Evolutionary conservation across 2,329 filamentous ascomycete species (phyloP), one percentile per base, ranked within the genome.

Genomic region (Ophiostoma quercus): DNA sequence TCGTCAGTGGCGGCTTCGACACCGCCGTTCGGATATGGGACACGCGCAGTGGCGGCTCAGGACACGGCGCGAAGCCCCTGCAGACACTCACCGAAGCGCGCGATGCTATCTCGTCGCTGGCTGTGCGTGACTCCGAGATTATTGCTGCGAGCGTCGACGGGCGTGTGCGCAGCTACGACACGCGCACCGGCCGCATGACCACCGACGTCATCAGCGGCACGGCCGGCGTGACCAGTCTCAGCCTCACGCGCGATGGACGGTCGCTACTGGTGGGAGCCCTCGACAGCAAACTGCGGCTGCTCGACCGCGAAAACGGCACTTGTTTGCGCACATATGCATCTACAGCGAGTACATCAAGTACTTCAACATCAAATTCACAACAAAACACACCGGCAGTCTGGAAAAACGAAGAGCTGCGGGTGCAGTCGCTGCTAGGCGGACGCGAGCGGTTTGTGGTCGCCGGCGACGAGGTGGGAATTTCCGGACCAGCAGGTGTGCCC

Each of bases 71-170:
- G 57, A 89, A 87, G 76, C 88, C 92, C 2, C 83, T 96, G 63
- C 91, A 94, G 84, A 85, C 88, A 1, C 83, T 95, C 1, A 78
- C 81, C 32, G 92, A 95, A 69, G 92, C 92, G 6, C 85, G 84
- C 73, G 92, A 96, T 77, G 85, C 87, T 68, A 83, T 94, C 34
- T 85, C 80, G 32, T 79, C 79, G 67, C 76, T 88, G 6, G 82
- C 74, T 0, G 82, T 85, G 19, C 76, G 80, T 22, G 84, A 81
- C 1, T 76, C 81, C 8, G 85, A 88, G 78, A 86, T 98, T 67
- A 79, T 92, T 1, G 85, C 86, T 1, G 92, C 90, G 0, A 94
- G 92, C 77, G 92, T 97, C 70, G 94, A 98, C 79, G 94, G 94
- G 2, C 84, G 90, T 71, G 87, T 96, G 0, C 83, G 94, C 69